Evolutionary conservation across 2,329 filamentous ascomycete genomes (phyloP), one percentile per base, ranked within the genome.

Genomic region (Septoria petroselini): DNA sequence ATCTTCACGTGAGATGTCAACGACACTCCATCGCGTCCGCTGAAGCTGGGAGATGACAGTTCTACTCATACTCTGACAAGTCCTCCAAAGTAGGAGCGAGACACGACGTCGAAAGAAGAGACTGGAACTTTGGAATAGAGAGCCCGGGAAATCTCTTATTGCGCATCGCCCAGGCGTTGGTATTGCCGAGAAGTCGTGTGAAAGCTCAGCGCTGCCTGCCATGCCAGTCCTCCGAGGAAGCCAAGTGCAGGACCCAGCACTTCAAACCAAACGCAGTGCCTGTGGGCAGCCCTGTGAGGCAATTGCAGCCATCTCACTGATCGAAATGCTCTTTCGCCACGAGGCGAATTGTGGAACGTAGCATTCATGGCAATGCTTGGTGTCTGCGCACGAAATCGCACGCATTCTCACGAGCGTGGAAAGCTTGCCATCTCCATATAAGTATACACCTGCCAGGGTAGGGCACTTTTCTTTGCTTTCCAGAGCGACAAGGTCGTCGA

Each of bases 341-440:
- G 40, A 42, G 40, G 40, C 8, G 17, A 14, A 33, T 30, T 30
- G 25, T 42, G 25, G 21, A 27, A 30, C 40, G 25, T 42, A 19
- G 29, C 15, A 14, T 12, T 42, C 40, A 42, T 42, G 40, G 40
- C 40, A 42, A 42, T 42, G 40, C 40, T 42, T 42, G 40, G 14
- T 29, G 11, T 17, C 18, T 14, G 14, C 14, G 35, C 18, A 18
- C 35, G 35, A 39, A 25, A 11, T 42, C 39, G 15, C 29, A 42
- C 25, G 2, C 17, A 31, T 14, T 33, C 14, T 27, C 30, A 33
- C n/a, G 11, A 11, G 25, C 11, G 15, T 33, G 40, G 21, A 27
- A 41, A n/a, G 40, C 17, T 30, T 15, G 17, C 30, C 14, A 27
- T 14, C n/a, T 12, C 19, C 25, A 14, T 42, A 42, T 33, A 42